Percentiles rank a stretch among this genome's conserved stretches.
Evolutionary conservation across 73 alveolate genomes (phyloP).

Genomic region (Uronychia setigera): DNA sequence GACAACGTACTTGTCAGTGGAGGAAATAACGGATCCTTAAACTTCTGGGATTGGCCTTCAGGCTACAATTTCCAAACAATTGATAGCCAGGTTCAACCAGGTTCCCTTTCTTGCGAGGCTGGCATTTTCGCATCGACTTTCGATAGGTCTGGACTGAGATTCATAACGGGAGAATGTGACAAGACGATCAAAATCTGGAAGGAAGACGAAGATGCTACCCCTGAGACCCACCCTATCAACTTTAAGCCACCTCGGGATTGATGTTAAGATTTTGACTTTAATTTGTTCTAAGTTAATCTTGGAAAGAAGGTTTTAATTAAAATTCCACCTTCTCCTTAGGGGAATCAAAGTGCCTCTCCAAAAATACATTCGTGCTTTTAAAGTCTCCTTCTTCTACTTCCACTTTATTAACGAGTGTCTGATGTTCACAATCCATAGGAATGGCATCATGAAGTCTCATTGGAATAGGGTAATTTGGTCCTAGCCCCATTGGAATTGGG

Average conservation of each 20-base stretch:
- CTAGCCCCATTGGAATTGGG: no score
- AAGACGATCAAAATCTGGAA: conserved; percentile 96
- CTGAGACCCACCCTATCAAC: conserved; percentile 15
- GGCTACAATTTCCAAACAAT: conserved; percentile 92
- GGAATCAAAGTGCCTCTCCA: not conserved
- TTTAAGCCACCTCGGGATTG: not conserved
- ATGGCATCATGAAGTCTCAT: no score
- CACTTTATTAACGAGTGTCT: no score
- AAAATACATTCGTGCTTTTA: not conserved
- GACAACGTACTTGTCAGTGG: conserved; percentile 94
- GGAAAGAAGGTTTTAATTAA: not conserved
- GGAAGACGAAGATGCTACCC: conserved; percentile 89
- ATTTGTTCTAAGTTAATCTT: not conserved
- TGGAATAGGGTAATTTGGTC: no score
- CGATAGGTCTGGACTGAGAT: conserved; percentile 95
- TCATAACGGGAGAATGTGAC: conserved; percentile 98
- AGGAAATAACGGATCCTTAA: conserved; percentile 93
- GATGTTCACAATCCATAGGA: no score
- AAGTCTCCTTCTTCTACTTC: not conserved
- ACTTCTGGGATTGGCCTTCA: conserved; percentile 94
- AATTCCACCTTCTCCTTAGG: not conserved
- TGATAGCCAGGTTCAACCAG: conserved; percentile 93
- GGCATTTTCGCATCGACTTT: conserved; percentile 92
- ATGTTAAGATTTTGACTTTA: not conserved
- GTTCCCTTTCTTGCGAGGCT: conserved; percentile 93